Evolutionary conservation across 2,329 filamentous ascomycete genomes (phyloP).

Genomic region (Incumbomyces lentus): DNA sequence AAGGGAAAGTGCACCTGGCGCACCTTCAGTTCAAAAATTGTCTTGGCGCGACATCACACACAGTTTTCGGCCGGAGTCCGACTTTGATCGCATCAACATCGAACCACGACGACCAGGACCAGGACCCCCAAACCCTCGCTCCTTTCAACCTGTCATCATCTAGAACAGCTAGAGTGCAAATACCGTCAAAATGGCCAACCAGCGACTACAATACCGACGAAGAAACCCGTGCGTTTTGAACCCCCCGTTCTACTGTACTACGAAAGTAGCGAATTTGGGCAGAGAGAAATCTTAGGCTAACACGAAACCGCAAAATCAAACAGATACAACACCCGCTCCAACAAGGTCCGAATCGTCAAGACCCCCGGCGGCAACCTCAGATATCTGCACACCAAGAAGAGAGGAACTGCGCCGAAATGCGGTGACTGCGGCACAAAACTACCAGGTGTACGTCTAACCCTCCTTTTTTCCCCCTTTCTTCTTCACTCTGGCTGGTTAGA

Average conservation of each 20-base stretch:
- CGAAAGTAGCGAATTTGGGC: conserved; percentile 15
- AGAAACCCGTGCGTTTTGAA: conserved; percentile 65
- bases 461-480: neutral
- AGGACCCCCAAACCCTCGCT: too few species aligned
- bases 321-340: conserved; percentile 97
- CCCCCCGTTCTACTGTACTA: conserved; percentile 9
- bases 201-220: conserved; percentile 50
- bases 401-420: conserved; percentile 94
- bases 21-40: neutral
- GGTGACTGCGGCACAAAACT: conserved; percentile 98
- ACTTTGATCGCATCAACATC: conserved; percentile 8
- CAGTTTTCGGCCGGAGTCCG: conserved; percentile 1
- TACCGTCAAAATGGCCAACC: conserved; percentile 21
- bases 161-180: conserved; percentile 11
- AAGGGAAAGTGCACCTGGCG: too few species aligned
- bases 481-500: too few species aligned
- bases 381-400: conserved; percentile 99
- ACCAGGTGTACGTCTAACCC: conserved; percentile 69
- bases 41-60: conserved; percentile 1
- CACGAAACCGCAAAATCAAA: conserved; percentile 14
- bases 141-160: conserved; percentile 2
- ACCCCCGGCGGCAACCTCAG: conserved; percentile 93
- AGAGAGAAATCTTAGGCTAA: conserved; percentile 6
- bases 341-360: conserved; percentile 92
- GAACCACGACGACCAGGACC: too few species aligned